Conservation (phyloP, 129 eudicot genomes). For the Mikania micrantha region DNA sequence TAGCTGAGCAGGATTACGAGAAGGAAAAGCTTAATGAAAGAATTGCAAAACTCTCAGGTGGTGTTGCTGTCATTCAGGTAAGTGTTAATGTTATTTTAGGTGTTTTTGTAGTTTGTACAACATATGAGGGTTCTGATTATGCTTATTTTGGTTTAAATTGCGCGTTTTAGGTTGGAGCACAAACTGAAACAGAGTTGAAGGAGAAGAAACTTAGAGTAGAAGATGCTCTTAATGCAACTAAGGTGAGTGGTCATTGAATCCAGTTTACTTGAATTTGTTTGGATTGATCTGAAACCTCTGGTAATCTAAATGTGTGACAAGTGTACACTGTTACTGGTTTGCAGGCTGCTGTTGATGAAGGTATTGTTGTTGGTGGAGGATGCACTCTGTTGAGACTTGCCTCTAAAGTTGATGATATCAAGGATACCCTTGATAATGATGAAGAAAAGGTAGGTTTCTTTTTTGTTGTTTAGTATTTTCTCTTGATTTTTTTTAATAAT, state of each 20-base stretch:
- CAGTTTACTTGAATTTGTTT: not conserved
- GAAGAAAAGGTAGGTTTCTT: slow-evolving; percentile 59
- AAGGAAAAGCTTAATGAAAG: slow-evolving; percentile 71
- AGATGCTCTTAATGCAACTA: slow-evolving; percentile 76
- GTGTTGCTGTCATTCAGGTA: slow-evolving; percentile 89
- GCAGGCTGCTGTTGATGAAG: slow-evolving; percentile 95
- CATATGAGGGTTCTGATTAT: not conserved
- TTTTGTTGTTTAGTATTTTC: not conserved
- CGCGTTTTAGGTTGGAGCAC: slow-evolving; percentile 68
- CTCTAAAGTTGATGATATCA: slow-evolving; percentile 78
- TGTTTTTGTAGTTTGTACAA: too few relatives aligned
- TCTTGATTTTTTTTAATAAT: not conserved
- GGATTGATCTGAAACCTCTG: not conserved
- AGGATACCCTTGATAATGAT: slow-evolving; percentile 59
- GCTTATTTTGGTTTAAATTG: not conserved
- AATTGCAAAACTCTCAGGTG: slow-evolving; percentile 80
- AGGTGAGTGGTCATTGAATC: not conserved
- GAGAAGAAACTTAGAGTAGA: slow-evolving; percentile 90
- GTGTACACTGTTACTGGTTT: not conserved
- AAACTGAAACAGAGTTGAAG: slow-evolving; percentile 81
- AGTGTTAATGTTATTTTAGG: not conserved
- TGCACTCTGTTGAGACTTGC: slow-evolving; percentile 75
- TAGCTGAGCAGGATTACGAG: slow-evolving; percentile 73
- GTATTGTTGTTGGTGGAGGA: slow-evolving; percentile 93
- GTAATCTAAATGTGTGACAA: not conserved